Conservation (phyloP, 2,329 filamentous ascomycete species). For the Fusarium ramigenum region DNA sequence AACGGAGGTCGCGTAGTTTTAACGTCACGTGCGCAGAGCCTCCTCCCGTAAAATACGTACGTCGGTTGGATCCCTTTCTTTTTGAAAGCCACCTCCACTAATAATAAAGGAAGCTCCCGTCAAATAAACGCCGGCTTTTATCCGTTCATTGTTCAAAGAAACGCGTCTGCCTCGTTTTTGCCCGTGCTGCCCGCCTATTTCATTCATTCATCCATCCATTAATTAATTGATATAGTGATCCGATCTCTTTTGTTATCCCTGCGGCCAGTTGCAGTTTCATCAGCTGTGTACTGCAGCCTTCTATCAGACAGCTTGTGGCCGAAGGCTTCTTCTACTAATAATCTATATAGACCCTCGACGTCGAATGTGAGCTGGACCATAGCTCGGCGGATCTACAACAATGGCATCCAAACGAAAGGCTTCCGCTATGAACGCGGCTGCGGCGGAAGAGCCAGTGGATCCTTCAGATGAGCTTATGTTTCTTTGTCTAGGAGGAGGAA, state of each 20-base stretch:
- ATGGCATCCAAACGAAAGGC: conserved; percentile 98
- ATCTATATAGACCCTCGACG: conserved; percentile 11
- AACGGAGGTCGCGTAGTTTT: conserved; percentile 52
- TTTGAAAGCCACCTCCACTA: not conserved
- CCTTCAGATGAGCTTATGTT: conserved; percentile 95
- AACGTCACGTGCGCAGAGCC: conserved; percentile 53
- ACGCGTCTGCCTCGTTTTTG: conserved; percentile 34
- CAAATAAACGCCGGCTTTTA: conserved; percentile 39
- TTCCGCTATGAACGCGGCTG: conserved; percentile 72
- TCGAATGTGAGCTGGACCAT: conserved; percentile 33
- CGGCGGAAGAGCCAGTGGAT: conserved; percentile 86
- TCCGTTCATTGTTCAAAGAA: conserved; percentile 28
- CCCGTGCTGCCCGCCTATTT: conserved; percentile 22
- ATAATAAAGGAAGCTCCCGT: not conserved
- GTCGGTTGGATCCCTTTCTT: not conserved
- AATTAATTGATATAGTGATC: not conserved
- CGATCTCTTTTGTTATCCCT: not conserved
- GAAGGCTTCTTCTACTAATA: conserved; percentile 22
- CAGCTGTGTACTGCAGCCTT: conserved; percentile 6
- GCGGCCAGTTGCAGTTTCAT: conserved; percentile 6
- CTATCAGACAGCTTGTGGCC: conserved; percentile 3
- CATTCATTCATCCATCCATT: not conserved
- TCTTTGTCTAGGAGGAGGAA: conserved; percentile 90
- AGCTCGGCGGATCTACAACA: conserved; percentile 37
- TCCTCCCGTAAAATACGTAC: conserved; percentile 5